phyloP scores from a whole-genome alignment of 73 alveolate genomes.

The Tetrahymena malaccensis region DNA sequence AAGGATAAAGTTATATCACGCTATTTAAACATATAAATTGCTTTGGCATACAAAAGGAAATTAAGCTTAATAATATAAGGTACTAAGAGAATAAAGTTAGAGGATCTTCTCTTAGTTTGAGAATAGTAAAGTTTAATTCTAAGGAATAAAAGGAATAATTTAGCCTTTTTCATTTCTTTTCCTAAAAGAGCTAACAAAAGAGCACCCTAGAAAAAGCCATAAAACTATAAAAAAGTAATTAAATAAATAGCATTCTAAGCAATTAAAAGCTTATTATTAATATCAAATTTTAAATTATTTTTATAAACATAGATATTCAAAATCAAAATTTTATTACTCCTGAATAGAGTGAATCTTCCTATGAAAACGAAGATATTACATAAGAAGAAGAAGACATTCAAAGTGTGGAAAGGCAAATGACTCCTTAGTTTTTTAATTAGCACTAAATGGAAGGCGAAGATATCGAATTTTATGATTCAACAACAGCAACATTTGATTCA shows the following conservation, averaged over 20 bases:
- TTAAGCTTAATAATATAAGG: background rate
- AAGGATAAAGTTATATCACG: background rate
- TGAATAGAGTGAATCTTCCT: background rate
- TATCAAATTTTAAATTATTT: background rate
- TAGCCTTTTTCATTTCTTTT: background rate
- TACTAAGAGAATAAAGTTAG: background rate
- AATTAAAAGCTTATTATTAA: too few relatives aligned
- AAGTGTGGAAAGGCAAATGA: background rate
- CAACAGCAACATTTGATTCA: background rate
- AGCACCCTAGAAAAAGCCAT: background rate
- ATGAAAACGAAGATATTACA: background rate
- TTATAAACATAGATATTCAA: background rate
- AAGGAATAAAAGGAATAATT: background rate
- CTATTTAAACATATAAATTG: background rate
- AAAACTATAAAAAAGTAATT: background rate
- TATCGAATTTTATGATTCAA: background rate
- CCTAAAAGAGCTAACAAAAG: background rate
- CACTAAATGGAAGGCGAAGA: background rate
- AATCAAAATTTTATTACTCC: background rate
- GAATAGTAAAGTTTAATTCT: background rate
- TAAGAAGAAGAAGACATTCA: background rate
- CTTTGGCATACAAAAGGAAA: background rate
- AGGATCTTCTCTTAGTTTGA: background rate
- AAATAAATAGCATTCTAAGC: too few relatives aligned
- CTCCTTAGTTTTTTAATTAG: background rate